A percentile compares a stretch with the other conserved stretches of the same genome.
These are phyloP conservation scores for Termitomyces sp. DNA, from an alignment of 768 basidiomycete species.

Conservation along the genomic window DNA sequence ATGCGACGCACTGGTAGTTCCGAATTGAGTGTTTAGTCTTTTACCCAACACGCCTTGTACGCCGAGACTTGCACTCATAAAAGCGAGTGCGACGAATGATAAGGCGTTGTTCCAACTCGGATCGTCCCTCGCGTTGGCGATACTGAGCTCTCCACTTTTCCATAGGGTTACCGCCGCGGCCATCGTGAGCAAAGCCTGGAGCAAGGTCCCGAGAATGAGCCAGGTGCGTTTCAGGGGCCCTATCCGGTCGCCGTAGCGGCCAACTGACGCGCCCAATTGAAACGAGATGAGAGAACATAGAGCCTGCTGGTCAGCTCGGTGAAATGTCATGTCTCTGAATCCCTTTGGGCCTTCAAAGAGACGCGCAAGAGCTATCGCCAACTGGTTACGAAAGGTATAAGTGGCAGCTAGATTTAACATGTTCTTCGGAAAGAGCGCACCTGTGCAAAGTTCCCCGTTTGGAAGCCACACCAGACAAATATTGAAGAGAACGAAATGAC, in stretches of 20 bases:
- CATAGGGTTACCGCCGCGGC: constrained; percentile 65
- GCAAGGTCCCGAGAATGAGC: constrained; percentile 65
- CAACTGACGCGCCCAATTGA: constrained; percentile 67
- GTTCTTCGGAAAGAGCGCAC: constrained; percentile 29
- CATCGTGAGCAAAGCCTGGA: constrained; percentile 78
- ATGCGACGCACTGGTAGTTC: constrained; percentile 58
- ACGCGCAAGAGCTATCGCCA: constrained; percentile 76
- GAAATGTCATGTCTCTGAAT: constrained; percentile 57
- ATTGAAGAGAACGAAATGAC: constrained; percentile 72
- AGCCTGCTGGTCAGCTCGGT: constrained; percentile 79
- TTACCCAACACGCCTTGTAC: constrained; percentile 89
- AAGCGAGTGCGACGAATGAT: constrained; percentile 69
- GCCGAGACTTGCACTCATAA: constrained; percentile 80
- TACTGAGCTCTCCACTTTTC: constrained; percentile 55
- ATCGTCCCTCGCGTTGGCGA: constrained; percentile 48
- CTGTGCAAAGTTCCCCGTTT: constrained; percentile 75
- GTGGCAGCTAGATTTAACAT: no score
- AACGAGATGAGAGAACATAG: constrained; percentile 75
- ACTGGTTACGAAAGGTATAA: constrained; percentile 30
- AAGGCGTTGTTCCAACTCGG: constrained; percentile 68
- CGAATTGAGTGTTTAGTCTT: constrained; percentile 73
- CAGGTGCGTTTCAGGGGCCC: constrained; percentile 71
- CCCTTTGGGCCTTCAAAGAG: constrained; percentile 53
- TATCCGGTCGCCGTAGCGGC: constrained; percentile 74
- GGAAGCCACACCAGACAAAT: constrained; percentile 84